Conservation (phyloP, 139 green algal genomes). For the Closterium sp. region DNA sequence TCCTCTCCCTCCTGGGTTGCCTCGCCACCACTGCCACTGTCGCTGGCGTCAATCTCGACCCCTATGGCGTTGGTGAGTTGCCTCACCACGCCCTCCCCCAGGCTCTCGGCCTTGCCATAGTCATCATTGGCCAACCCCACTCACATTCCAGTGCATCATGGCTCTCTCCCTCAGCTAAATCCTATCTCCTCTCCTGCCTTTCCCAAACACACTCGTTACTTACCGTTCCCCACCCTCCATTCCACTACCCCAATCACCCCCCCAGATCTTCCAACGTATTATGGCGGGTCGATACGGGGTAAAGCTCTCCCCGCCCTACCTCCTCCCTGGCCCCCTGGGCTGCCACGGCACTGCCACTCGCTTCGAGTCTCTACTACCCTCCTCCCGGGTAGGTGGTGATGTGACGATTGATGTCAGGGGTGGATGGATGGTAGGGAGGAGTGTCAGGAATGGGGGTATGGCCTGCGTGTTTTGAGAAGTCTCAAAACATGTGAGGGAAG, state of each 20-base stretch:
- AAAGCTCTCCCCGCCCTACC: slow-evolving; percentile 29
- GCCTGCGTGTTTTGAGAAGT: too few species aligned
- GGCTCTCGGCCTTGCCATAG: not conserved
- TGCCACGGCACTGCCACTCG: slow-evolving; percentile 38
- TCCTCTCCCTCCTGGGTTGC: too few species aligned
- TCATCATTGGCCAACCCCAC: too few species aligned
- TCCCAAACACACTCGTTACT: not conserved
- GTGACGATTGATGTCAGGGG: too few species aligned
- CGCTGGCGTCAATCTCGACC: too few species aligned
- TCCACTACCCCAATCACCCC: not conserved
- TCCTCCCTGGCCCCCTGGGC: slow-evolving; percentile 37
- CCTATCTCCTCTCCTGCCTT: not conserved
- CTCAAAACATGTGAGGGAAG: too few species aligned
- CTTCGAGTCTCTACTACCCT: slow-evolving; percentile 31
- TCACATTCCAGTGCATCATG: not conserved
- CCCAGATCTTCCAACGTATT: slow-evolving; percentile 32
- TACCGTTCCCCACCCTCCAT: not conserved
- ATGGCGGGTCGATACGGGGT: slow-evolving; percentile 23
- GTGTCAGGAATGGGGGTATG: too few species aligned
- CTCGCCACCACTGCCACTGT: too few species aligned
- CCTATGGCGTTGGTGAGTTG: not conserved
- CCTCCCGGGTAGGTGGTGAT: not conserved
- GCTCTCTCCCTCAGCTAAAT: too few species aligned
- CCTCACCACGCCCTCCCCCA: not conserved
- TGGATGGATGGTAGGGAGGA: too few species aligned